phyloP scores from a whole-genome alignment of 352 stramenopile species.

The Phytopythium kandeliae region DNA sequence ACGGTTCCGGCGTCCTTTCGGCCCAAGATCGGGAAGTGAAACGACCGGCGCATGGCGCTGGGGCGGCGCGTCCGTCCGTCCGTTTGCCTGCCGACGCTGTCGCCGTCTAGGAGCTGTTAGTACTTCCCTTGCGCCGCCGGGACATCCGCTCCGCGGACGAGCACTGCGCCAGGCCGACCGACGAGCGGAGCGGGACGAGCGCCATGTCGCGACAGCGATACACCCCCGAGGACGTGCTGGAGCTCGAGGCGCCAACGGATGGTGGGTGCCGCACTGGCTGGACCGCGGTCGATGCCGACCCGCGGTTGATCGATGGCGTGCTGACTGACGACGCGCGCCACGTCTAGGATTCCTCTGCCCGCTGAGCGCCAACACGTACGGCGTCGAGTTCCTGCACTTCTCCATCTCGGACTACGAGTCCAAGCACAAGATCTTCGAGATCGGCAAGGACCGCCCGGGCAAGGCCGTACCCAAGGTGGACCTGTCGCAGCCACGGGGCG shows the following conservation, averaged over 20 bases:
- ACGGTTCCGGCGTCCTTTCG: conserved; percentile 1
- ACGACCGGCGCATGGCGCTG: not conserved
- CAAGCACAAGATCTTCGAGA: conserved; percentile 94
- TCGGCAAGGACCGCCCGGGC: conserved; percentile 68
- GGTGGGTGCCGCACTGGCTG: not conserved
- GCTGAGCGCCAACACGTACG: conserved; percentile 91
- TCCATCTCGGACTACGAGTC: conserved; percentile 93
- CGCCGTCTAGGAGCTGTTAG: too few relatives aligned
- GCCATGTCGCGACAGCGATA: conserved; percentile 67
- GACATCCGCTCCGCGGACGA: too few relatives aligned
- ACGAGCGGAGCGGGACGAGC: too few relatives aligned
- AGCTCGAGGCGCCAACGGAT: conserved; percentile 72
- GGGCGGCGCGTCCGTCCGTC: not conserved
- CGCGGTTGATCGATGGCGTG: too few relatives aligned
- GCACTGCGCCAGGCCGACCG: too few relatives aligned
- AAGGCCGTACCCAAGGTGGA: conserved; percentile 82
- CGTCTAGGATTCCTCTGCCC: conserved; percentile 89
- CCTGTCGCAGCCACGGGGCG: conserved; percentile 77
- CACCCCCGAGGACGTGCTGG: conserved; percentile 79
- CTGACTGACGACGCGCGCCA: too few relatives aligned
- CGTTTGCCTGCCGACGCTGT: too few relatives aligned
- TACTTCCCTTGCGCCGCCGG: too few relatives aligned
- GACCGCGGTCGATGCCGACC: too few relatives aligned
- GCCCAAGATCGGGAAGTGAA: conserved; percentile 2
- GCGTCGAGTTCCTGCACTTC: conserved; percentile 96